phyloP scores from a whole-genome alignment of 2,329 filamentous ascomycete genomes.

The Microcera coccophila region DNA sequence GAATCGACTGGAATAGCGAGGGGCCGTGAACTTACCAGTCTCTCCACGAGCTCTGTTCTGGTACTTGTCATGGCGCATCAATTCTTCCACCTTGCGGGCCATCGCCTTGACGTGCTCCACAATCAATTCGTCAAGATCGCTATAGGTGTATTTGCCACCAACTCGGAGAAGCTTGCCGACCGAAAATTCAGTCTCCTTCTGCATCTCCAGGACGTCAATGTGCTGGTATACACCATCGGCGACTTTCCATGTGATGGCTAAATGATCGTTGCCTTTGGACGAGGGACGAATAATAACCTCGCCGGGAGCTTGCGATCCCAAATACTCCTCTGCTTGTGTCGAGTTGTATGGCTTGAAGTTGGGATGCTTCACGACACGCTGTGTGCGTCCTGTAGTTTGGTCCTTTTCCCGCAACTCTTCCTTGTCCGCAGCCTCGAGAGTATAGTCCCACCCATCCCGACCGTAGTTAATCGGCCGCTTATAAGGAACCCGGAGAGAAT shows the following conservation, averaged over 20 bases:
- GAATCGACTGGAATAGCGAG: slow-evolving; percentile 1
- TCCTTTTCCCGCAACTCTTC: slow-evolving; percentile 84
- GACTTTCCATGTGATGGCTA: slow-evolving; percentile 97
- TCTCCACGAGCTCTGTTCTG: slow-evolving; percentile 75
- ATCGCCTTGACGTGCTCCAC: slow-evolving; percentile 96
- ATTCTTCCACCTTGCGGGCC: slow-evolving; percentile 94
- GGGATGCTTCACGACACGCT: slow-evolving; percentile 96
- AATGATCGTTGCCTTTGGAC: slow-evolving; percentile 90
- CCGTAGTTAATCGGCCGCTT: slow-evolving; percentile 66
- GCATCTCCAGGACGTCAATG: slow-evolving; percentile 92
- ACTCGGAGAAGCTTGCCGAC: slow-evolving; percentile 84
- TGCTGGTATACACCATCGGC: slow-evolving; percentile 95
- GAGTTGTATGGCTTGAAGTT: slow-evolving; percentile 93
- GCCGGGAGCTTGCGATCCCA: slow-evolving; percentile 78
- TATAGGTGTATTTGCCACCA: slow-evolving; percentile 84
- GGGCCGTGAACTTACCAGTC: slow-evolving; percentile 67
- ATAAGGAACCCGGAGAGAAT: slow-evolving; percentile 70
- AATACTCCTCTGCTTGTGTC: slow-evolving; percentile 86
- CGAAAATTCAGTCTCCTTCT: slow-evolving; percentile 96
- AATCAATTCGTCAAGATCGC: slow-evolving; percentile 94
- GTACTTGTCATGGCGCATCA: slow-evolving; percentile 93
- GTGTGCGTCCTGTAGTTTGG: slow-evolving; percentile 76
- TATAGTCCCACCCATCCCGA: slow-evolving; percentile 81
- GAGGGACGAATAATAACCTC: slow-evolving; percentile 95
- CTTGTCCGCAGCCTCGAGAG: slow-evolving; percentile 74